Base-by-base conservation (phyloP, 1,139 yeast genomes). In the Geotrichum reessii region DNA sequence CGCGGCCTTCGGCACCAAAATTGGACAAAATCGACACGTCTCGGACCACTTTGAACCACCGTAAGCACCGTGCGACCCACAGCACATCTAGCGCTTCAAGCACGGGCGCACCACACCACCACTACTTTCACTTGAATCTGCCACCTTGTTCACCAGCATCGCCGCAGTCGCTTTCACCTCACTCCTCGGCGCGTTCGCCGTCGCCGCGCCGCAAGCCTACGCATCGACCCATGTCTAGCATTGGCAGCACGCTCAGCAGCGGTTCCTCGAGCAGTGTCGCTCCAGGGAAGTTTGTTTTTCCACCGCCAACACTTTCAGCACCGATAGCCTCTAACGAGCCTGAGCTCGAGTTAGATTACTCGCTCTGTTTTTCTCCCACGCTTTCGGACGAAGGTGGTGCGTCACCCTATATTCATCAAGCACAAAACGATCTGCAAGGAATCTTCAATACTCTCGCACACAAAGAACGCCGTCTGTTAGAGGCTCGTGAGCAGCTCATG, bases 391-490 rank as follows among this genome's bases (percentile, higher is more conserved):
- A 37, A 7, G 44, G 44, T 14, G 44, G 44, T 37, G 44, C 44
- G 44, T 64, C 69, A 8, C 68, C 67, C 24, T 66, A 64, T 56
- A 61, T 66, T 21, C 59, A 64, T 21, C 50, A 62, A 59, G 24
- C 33, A 42, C 64, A 65, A 42, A 67, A 69, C 12, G 65, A 65
- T 53, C 59, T 72, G 27, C 74, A 73, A 62, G 72, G 71, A 53
- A 63, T 73, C 9, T 67, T 73, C 56, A 71, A 67, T 33, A 61
- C 68, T 31, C 66, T 73, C 60, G 76, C 76, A 25, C 65, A 66
- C 61, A 72, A 73, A 58, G 75, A 73, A 59, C 68, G 76, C 9
- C 66, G 69, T 25, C 74, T 72, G 27, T 65, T 73, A 33, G 76
- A 73, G 61, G 74, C 75, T 14, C 63, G 64, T 25, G 74, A 73